phyloP scores from a whole-genome alignment of 2,329 filamentous ascomycete genomes.

The Macrophomina phaseolina region DNA sequence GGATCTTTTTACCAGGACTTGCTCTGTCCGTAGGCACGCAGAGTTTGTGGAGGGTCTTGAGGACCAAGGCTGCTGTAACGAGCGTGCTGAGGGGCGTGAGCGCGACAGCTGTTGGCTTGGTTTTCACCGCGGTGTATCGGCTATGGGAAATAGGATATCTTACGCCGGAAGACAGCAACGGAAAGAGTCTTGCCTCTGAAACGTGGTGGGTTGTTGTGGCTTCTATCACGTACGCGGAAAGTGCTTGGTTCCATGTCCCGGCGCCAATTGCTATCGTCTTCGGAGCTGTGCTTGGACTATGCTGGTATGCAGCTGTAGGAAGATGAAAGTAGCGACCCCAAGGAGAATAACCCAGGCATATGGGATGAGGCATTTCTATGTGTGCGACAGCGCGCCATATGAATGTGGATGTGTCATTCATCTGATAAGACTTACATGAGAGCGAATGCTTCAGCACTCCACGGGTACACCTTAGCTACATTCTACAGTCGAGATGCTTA shows the following conservation, averaged over 20 bases:
- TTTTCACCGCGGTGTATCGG: constrained; percentile 43
- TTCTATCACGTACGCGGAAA: constrained; percentile 39
- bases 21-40: constrained; percentile 45
- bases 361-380: constrained; percentile 17
- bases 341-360: neutral
- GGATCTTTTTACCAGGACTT: constrained; percentile 50
- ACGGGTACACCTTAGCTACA: too few species aligned
- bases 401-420: neutral
- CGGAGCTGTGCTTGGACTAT: constrained; percentile 45
- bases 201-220: constrained; percentile 55
- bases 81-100: constrained; percentile 49
- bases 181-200: constrained; percentile 46
- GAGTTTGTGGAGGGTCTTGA: constrained; percentile 40
- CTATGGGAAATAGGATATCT: constrained; percentile 52
- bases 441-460: too few species aligned
- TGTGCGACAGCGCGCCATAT: too few species aligned
- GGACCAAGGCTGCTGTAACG: constrained; percentile 42
- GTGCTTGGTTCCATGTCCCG: constrained; percentile 34
- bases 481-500: too few species aligned
- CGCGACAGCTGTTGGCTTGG: constrained; percentile 43
- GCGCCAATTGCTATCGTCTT: constrained; percentile 48
- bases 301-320: constrained; percentile 47
- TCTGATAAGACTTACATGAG: too few species aligned
- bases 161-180: constrained; percentile 42
- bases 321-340: too few species aligned